Percentiles rank a stretch among this genome's conserved stretches.
Evolutionary conservation across 1,284 basidiomycete genomes (phyloP).

Genomic region (Cryptococcus sp.): DNA sequence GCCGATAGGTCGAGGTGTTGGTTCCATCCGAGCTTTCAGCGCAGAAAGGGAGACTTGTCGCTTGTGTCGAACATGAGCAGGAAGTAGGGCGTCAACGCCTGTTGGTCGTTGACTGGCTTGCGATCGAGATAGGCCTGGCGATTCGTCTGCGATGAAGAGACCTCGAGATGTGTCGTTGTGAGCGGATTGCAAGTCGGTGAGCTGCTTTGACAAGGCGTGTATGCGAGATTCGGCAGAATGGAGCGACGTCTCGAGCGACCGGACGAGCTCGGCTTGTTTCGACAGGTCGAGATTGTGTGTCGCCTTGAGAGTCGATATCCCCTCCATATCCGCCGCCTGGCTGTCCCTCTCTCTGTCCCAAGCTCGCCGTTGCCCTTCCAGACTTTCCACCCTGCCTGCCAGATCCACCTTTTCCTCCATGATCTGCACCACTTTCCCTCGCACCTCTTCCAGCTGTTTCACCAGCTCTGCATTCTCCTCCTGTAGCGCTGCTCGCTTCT

Average conservation of each 20-base stretch:
- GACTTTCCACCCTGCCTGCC: conserved; percentile 25
- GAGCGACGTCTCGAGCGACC: conserved; percentile 62
- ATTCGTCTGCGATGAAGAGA: neutral
- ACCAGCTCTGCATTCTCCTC: conserved; percentile 44
- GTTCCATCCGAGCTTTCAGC: conserved; percentile 59
- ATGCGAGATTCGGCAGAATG: conserved; percentile 66
- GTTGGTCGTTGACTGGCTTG: neutral
- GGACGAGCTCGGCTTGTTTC: conserved; percentile 65
- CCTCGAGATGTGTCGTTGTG: conserved; percentile 3
- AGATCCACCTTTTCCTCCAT: conserved; percentile 45
- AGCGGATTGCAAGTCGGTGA: conserved; percentile 29
- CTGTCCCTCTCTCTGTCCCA: conserved; percentile 27
- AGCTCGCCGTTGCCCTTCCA: conserved; percentile 23
- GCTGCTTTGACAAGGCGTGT: conserved; percentile 65
- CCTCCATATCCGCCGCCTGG: conserved; percentile 13
- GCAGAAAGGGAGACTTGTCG: conserved; percentile 77
- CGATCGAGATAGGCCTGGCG: neutral
- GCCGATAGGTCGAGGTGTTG: neutral
- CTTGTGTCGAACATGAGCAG: conserved; percentile 72
- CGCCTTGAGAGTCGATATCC: neutral
- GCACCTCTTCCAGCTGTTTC: conserved; percentile 43
- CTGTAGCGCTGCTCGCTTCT: conserved; percentile 37
- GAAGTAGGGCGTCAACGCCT: conserved; percentile 57
- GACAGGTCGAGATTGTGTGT: conserved; percentile 68
- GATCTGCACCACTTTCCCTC: conserved; percentile 37